Evolutionary conservation across 306 rosid species (phyloP).

Genomic region (Geum urbanum): DNA sequence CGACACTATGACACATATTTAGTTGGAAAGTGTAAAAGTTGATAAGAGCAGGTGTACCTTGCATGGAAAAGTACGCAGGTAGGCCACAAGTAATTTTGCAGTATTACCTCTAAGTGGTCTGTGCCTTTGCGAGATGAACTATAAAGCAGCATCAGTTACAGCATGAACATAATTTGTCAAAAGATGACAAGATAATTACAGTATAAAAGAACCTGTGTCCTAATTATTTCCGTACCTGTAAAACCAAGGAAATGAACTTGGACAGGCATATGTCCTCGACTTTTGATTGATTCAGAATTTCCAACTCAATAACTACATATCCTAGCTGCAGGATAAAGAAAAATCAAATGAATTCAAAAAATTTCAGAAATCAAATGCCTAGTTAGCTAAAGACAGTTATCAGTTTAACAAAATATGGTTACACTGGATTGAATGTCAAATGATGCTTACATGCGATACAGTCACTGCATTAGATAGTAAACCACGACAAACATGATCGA

Average conservation of each 20-base stretch:
- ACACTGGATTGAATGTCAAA: conserved; percentile 9
- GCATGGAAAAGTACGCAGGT: conserved; percentile 61
- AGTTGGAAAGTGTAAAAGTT: background rate
- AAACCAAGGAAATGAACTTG: conserved; percentile 55
- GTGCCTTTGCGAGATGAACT: conserved; percentile 89
- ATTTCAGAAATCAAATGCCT: background rate
- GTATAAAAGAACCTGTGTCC: background rate
- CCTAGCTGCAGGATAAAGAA: conserved; percentile 60
- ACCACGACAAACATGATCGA: conserved; percentile 51
- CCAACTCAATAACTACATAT: conserved; percentile 68
- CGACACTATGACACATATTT: background rate
- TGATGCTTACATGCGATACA: conserved; percentile 50
- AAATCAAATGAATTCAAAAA: conserved; percentile 14
- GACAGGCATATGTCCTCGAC: conserved; percentile 54
- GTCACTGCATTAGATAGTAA: conserved; percentile 48
- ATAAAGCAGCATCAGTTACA: conserved; percentile 22
- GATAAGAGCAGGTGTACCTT: conserved; percentile 48
- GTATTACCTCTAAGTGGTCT: conserved; percentile 76
- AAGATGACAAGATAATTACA: conserved; percentile 10
- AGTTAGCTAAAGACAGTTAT: background rate
- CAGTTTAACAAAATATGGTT: background rate
- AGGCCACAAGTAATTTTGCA: conserved; percentile 61
- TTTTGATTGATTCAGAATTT: conserved; percentile 51
- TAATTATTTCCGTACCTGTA: conserved; percentile 59
- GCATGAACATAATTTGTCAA: conserved; percentile 13